Evolutionary conservation across 768 basidiomycete species (phyloP), one percentile per base, ranked within the genome.

Genomic region (Neoboletus subvelutipes): DNA sequence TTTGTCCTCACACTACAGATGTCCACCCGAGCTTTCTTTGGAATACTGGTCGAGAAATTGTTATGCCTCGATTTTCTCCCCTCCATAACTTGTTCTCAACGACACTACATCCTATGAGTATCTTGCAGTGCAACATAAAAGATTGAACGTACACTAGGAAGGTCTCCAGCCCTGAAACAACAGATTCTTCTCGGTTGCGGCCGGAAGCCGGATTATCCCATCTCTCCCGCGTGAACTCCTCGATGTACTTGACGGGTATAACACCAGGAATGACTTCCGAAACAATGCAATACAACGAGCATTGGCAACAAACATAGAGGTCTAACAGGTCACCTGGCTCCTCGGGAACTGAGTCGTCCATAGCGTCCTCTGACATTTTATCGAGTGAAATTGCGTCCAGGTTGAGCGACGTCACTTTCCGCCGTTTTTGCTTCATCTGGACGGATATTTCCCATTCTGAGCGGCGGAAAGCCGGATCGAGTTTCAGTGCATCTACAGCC

Each of bases 241-340:
- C 84, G 62, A 89, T 72, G 54, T 80, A 73, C 60, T 81, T 81
- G 47, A 76, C 71, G 9, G 87, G 83, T 56, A 94, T 77, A 42
- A 93, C 84, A 5, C 88, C 91, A 37, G 90, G 83, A 46, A 92
- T 85, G 50, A 86, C 75, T 17, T 80, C 78, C 24, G 87, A 90
- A 1, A 82, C 85, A 39, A 90, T 77, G 62, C 86, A 84, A 66
- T 87, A 89, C 60, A 87, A 72, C 24, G 85, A 85, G 70, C 92
- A 94, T 66, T 92, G 91, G 65, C 92, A 93, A 69, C 92, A 94
- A 45, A 92, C 76, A 65, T 88, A 93, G 29, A 92, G 77, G 69
- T 93, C 90, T 41, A 93, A 74, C 29, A 88, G 69, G 56, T 78
- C 82, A 24, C 82, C 85, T 61, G 80, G 78, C 37, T 75, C 75